Evolutionary conservation across 2,329 filamentous ascomycete genomes (phyloP).

Genomic region (Simplicillium sp.): DNA sequence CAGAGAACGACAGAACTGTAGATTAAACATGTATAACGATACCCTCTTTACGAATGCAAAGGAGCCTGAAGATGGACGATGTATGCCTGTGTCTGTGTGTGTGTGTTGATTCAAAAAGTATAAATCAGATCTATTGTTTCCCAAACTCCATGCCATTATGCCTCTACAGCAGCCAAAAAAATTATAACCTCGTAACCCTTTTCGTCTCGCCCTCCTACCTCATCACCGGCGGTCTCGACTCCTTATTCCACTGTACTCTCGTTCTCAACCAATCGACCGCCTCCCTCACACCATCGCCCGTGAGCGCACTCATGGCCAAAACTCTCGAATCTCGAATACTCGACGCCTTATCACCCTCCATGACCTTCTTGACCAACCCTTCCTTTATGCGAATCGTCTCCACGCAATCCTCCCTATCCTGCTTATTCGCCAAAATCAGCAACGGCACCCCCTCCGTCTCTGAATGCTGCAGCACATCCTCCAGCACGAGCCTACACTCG

Average conservation of each 20-base stretch:
- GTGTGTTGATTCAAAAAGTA: too few species aligned
- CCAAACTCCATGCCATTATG: too few species aligned
- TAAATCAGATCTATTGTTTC: too few species aligned
- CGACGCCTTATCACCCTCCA: constrained; percentile 83
- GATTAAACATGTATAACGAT: constrained; percentile 10
- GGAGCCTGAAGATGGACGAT: constrained; percentile 5
- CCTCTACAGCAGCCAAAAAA: constrained; percentile 1
- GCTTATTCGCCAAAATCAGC: constrained; percentile 91
- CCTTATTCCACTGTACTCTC: constrained; percentile 93
- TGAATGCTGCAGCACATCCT: constrained; percentile 78
- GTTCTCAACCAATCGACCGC: constrained; percentile 95
- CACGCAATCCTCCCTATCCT: constrained; percentile 93
- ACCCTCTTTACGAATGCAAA: constrained; percentile 8
- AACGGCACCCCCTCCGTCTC: constrained; percentile 89
- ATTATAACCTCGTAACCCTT: constrained; percentile 1
- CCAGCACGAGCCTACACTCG: constrained; percentile 82
- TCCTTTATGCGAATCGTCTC: constrained; percentile 98
- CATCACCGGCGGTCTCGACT: constrained; percentile 86
- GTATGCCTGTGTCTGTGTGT: too few species aligned
- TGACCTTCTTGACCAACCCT: constrained; percentile 86
- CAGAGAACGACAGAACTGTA: constrained; percentile 66
- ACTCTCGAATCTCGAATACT: constrained; percentile 86
- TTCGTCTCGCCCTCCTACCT: constrained; percentile 39
- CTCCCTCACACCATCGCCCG: constrained; percentile 77
- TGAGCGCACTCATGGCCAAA: constrained; percentile 84